Evolutionary conservation across 2,329 filamentous ascomycete genomes (phyloP), one percentile per base, ranked within the genome.

Genomic region (Diaporthe sp.): DNA sequence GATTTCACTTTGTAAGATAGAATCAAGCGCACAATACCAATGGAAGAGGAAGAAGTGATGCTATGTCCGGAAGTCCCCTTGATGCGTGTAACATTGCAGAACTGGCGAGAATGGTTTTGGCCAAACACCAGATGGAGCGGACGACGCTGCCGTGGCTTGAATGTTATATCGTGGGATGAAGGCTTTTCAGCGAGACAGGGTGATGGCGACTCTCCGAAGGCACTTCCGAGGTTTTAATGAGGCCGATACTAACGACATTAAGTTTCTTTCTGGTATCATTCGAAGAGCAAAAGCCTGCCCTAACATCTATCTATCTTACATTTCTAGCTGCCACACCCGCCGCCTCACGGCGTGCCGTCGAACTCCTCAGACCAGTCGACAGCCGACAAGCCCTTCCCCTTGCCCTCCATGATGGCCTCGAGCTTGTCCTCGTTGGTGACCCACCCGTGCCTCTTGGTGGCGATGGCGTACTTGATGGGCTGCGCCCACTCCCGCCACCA

Each of bases 401-500:
- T 85, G 39, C 85, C 85, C 77, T 89, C 87, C 87, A 89, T 89
- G 61, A 89, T 84, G 22, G 83, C 86, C 79, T 90, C 88, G 10
- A 90, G 83, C 77, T 88, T 89, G 75, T 90, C 88, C 79, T 89
- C 88, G 73, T 87, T 87, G 2, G 88, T 89, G 12, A 90, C 86
- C 83, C 85, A 88, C 37, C 86, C 86, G 6, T 83, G 79, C 8
- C 86, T 81, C 75, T 83, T 85, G 5, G 79, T 78, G 39, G 78
- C 77, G 53, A 86, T 82, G 4, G 84, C 84, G 76, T 85, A 84
- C 73, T 81, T 82, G 77, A 88, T 85, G 1, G 85, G 82, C 75
- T 87, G 85, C 73, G 82, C 86, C 88, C 88, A 89, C 77, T 88
- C 87, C 68, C 83, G 82, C 87, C 89, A 91, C 89, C 89, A 91